Evolutionary conservation across 495 filamentous ascomycete species (phyloP).

Genomic region (Tuber umbilicatum): DNA sequence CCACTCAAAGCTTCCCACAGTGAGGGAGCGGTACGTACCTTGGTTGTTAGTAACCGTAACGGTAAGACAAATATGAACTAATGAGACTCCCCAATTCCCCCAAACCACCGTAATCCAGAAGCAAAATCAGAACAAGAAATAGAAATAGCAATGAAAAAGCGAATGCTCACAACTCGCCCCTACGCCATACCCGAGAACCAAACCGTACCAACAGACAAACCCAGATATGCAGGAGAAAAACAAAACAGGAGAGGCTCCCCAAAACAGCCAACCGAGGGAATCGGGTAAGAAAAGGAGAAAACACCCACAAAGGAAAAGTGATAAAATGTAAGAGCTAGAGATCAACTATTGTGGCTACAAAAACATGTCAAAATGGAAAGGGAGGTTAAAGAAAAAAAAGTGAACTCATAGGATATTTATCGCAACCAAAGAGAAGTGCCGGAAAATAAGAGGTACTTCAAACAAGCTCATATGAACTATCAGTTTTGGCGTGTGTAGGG

Average conservation of each 20-base stretch:
- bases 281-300: background rate
- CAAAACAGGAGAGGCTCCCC: slow-evolving; percentile 11
- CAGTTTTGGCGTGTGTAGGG: slow-evolving; percentile 56
- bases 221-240: slow-evolving; percentile 30
- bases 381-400: slow-evolving; percentile 26
- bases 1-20: background rate
- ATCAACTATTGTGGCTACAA: slow-evolving; percentile 1
- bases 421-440: slow-evolving; percentile 1
- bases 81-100: slow-evolving; percentile 6
- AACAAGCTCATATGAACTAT: slow-evolving; percentile 13
- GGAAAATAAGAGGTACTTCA: slow-evolving; percentile 25
- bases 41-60: background rate
- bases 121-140: background rate
- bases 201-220: slow-evolving; percentile 20
- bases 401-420: slow-evolving; percentile 13
- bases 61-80: slow-evolving; percentile 19
- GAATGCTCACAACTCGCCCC: slow-evolving; percentile 3
- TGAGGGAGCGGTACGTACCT: background rate
- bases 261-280: background rate
- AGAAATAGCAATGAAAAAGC: background rate
- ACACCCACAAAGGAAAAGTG: background rate
- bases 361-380: slow-evolving; percentile 5
- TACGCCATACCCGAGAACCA: slow-evolving; percentile 2
- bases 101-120: background rate
- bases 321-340: background rate